A percentile compares a stretch with the other conserved stretches of the same genome.
Conservation (phyloP, 2,329 filamentous ascomycete species). For the Scolecobasidium constrictum region DNA sequence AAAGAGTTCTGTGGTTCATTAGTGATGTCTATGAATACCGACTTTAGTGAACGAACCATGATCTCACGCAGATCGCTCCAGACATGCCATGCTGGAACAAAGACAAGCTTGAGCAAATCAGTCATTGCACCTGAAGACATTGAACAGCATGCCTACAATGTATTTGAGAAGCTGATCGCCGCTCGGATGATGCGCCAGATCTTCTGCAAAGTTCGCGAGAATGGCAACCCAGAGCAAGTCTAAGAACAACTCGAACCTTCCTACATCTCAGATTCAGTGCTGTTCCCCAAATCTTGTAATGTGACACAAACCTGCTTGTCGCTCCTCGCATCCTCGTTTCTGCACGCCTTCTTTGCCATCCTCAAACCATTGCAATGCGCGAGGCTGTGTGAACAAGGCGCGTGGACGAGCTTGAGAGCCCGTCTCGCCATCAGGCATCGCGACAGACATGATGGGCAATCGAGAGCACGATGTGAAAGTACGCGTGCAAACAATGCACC, state of each 20-base stretch:
- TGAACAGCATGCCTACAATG: slow-evolving; percentile 18
- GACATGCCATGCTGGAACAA: slow-evolving; percentile 39
- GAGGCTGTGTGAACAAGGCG: slow-evolving; percentile 5
- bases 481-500: no score
- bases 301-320: slow-evolving; percentile 7
- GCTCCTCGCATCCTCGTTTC: slow-evolving; percentile 3
- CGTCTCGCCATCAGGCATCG: neutral
- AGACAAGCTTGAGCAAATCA: slow-evolving; percentile 27
- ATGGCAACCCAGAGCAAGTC: slow-evolving; percentile 40
- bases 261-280: slow-evolving; percentile 11
- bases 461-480: no score
- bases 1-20: no score
- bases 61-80: slow-evolving; percentile 40
- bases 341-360: slow-evolving; percentile 3
- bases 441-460: neutral
- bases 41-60: no score
- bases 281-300: neutral
- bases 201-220: slow-evolving; percentile 40
- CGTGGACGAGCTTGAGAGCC: neutral
- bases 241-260: slow-evolving; percentile 39
- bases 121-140: no score
- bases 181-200: slow-evolving; percentile 35
- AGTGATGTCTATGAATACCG: no score
- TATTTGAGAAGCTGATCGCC: slow-evolving; percentile 36
- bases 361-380: slow-evolving; percentile 10